Evolutionary conservation across 352 stramenopile genomes (phyloP).

Genomic region (Albugo candida): DNA sequence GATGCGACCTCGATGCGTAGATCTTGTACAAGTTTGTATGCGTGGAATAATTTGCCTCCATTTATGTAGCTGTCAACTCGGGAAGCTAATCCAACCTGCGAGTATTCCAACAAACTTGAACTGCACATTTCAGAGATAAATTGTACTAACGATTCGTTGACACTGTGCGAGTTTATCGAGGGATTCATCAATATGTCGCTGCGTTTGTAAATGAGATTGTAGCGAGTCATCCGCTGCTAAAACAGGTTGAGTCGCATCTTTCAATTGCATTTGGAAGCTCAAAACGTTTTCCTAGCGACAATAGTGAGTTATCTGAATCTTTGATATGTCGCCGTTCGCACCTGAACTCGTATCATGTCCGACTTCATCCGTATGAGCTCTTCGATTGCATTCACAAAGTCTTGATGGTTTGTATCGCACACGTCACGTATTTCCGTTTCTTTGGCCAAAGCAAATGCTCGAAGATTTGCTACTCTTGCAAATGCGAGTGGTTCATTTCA

Average conservation of each 20-base stretch:
- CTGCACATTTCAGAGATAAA: neutral
- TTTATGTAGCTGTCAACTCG: constrained; percentile 46
- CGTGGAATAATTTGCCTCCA: constrained; percentile 49
- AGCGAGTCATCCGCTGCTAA: constrained; percentile 35
- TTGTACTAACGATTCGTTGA: constrained; percentile 35
- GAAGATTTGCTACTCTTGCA: constrained; percentile 20
- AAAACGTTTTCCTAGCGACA: constrained; percentile 31
- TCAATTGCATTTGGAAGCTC: constrained; percentile 37
- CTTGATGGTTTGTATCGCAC: constrained; percentile 56
- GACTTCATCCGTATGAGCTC: constrained; percentile 67
- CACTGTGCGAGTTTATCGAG: constrained; percentile 68
- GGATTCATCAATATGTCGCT: constrained; percentile 51
- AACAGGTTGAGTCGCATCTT: constrained; percentile 22
- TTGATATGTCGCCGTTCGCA: constrained; percentile 1
- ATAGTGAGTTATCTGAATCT: neutral
- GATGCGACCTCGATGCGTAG: constrained; percentile 40
- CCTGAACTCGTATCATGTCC: constrained; percentile 46
- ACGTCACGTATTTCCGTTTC: constrained; percentile 58
- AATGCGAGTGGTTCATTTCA: neutral
- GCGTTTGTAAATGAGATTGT: constrained; percentile 29
- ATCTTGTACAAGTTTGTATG: constrained; percentile 54
- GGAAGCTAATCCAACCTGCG: constrained; percentile 36
- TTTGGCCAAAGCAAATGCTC: constrained; percentile 33
- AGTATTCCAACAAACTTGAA: neutral
- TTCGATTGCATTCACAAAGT: constrained; percentile 68